A percentile compares a stretch with the other conserved stretches of the same genome.
phyloP scores from a whole-genome alignment of 2,329 filamentous ascomycete species.

The Pseudocercospora vitis region DNA sequence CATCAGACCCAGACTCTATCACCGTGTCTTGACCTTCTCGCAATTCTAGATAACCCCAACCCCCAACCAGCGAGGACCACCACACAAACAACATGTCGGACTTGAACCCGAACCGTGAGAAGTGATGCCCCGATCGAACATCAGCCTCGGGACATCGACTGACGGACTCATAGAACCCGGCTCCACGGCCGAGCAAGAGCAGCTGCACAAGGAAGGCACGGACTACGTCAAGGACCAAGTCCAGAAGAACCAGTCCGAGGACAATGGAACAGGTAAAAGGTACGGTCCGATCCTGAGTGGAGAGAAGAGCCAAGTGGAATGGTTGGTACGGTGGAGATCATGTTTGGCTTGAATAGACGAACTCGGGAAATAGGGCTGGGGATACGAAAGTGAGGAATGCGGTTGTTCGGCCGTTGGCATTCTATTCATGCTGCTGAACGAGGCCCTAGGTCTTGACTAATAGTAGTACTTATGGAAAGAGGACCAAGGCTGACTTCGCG shows the following conservation, averaged over 20 bases:
- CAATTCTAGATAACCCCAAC: not conserved
- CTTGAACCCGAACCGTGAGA: not conserved
- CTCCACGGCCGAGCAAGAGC: constrained; percentile 4
- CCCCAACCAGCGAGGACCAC: not conserved
- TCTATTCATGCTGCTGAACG: constrained; percentile 6
- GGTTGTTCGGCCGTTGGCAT: constrained; percentile 11
- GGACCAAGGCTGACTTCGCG: not conserved
- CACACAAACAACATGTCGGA: not conserved
- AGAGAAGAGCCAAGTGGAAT: constrained; percentile 21
- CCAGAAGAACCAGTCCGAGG: constrained; percentile 8
- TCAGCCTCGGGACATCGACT: not conserved
- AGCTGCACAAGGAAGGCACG: constrained; percentile 27
- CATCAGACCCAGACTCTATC: not conserved
- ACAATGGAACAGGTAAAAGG: constrained; percentile 18
- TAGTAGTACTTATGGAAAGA: no score
- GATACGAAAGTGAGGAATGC: constrained; percentile 15
- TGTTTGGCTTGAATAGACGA: constrained; percentile 24
- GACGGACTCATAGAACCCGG: not conserved
- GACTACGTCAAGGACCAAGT: constrained; percentile 28
- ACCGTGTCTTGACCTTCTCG: not conserved
- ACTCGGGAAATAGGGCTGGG: constrained; percentile 18
- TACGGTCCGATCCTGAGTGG: constrained; percentile 1
- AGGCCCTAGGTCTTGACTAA: not conserved
- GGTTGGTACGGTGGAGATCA: constrained; percentile 27
- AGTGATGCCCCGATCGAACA: not conserved